Base-by-base conservation (phyloP, 2,329 filamentous ascomycete species). In the Didymella exigua region DNA sequence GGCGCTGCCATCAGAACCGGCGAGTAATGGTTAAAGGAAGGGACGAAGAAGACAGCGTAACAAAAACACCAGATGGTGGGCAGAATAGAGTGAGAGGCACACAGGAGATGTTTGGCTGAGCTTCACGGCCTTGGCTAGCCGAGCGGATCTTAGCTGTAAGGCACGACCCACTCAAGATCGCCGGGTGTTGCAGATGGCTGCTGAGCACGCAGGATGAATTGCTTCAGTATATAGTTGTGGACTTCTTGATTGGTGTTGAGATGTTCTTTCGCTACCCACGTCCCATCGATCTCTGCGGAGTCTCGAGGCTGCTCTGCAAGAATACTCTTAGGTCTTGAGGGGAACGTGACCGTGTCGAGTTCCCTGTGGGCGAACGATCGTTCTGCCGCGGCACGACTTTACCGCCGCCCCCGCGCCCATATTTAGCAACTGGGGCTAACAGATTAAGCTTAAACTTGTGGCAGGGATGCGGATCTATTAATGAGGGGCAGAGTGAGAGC, bases 51-150 rank as follows among this genome's bases (percentile, higher is more conserved):
- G 51, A 50, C 48, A 44, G 48, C 26, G 42, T 44, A 21, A 48
- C 48, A 29, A 54, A 26, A 37, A 49, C 13, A 38, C 19, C 19
- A 37, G n/a, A 13, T 34, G 36, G 37, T 38, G 23, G 57, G 36
- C 24, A 50, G 36, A 45, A 52, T 49, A 55, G 50, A 56, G 43
- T 54, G 42, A 51, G 24, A 58, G 55, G 46, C 51, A 53, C 58
- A 58, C 50, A 58, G 52, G 46, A 53, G 44, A 54, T 54, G 45
- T 47, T 57, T 52, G 54, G 58, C 55, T 61, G 49, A 37, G 52
- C 37, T 48, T 55, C 52, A 61, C 47, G 60, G 65, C 58, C 66
- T 68, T 68, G 61, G 66, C 63, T 60, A 47, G 53, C 45, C 49
- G 45, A 54, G 40, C 55, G 48, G 31, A 34, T 36, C 58, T 58